Conservation (phyloP, 345 rosid genomes). For the Gossypium arboreum region DNA sequence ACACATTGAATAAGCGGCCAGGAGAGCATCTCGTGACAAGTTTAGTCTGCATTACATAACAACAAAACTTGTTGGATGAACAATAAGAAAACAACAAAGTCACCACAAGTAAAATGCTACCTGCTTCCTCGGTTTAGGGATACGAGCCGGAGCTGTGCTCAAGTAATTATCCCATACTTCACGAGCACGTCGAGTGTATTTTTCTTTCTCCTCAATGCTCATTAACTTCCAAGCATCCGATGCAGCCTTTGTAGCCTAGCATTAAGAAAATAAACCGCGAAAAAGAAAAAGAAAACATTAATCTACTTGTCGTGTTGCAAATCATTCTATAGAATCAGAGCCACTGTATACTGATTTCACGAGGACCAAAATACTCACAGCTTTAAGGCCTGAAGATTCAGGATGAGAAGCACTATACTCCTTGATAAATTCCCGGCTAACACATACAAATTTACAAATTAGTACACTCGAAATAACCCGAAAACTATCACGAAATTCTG, state of each 20-base stretch:
- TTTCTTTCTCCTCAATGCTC: slow-evolving; percentile 42
- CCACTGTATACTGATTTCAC: slow-evolving; percentile 6
- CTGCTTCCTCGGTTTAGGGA: slow-evolving; percentile 43
- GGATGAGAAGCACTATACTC: slow-evolving; percentile 48
- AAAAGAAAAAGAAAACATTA: neutral
- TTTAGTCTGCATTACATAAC: slow-evolving; percentile 35
- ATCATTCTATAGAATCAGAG: neutral
- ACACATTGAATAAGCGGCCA: slow-evolving; percentile 44
- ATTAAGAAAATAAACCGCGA: neutral
- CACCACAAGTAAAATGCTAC: slow-evolving; percentile 18
- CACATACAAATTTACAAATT: slow-evolving; percentile 16
- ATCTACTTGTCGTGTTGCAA: neutral
- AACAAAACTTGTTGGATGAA: slow-evolving; percentile 16
- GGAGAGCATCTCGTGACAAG: slow-evolving; percentile 50
- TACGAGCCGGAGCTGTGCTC: slow-evolving; percentile 34
- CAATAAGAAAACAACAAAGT: neutral
- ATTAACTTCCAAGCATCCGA: slow-evolving; percentile 48
- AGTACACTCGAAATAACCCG: slow-evolving; percentile 11
- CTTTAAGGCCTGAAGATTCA: slow-evolving; percentile 48
- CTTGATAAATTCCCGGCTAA: slow-evolving; percentile 44
- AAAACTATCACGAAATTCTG: neutral
- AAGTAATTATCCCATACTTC: slow-evolving; percentile 51
- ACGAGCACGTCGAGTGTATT: slow-evolving; percentile 42
- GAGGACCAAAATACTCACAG: slow-evolving; percentile 26
- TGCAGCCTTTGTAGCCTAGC: slow-evolving; percentile 49